A percentile compares a stretch with the other conserved stretches of the same genome.
Evolutionary conservation across 805 yeast species (phyloP).

Genomic region (Kazachstania kunashirensis): DNA sequence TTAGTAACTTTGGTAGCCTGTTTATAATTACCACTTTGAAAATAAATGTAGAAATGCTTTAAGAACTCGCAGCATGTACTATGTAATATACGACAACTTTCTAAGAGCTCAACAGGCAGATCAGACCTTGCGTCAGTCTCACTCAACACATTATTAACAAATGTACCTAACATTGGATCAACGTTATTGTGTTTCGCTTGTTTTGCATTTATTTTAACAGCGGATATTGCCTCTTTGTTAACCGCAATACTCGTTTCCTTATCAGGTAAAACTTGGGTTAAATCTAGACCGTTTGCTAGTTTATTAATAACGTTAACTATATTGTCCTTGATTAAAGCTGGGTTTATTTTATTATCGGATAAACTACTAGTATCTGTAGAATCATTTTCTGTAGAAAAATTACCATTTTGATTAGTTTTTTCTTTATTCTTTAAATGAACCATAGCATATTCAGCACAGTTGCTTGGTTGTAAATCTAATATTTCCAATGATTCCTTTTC

Average conservation of each 20-base stretch:
- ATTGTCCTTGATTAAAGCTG: constrained; percentile 15
- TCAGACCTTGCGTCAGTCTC: constrained; percentile 26
- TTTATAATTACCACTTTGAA: constrained; percentile 39
- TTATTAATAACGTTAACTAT: constrained; percentile 12
- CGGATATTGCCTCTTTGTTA: constrained; percentile 35
- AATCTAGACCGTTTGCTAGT: constrained; percentile 19
- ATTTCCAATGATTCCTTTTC: constrained; percentile 40
- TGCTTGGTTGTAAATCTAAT: constrained; percentile 41
- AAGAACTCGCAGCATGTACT: constrained; percentile 68
- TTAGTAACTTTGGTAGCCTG: constrained; percentile 37
- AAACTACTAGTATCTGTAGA: constrained; percentile 4
- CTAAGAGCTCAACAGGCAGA: constrained; percentile 34
- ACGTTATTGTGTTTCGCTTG: constrained; percentile 35
- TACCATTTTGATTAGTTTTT: neutral
- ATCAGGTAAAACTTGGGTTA: constrained; percentile 21
- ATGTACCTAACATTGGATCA: constrained; percentile 20
- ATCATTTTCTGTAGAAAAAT: constrained; percentile 7
- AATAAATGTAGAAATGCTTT: constrained; percentile 64
- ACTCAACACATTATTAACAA: constrained; percentile 20
- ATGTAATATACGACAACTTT: constrained; percentile 50
- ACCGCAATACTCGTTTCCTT: constrained; percentile 20
- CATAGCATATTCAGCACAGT: constrained; percentile 44
- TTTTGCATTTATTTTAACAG: constrained; percentile 45
- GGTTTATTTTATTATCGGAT: neutral
- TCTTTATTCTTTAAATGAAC: constrained; percentile 27